Base-by-base conservation (phyloP, 106 monocot genomes). In the Apostasia ramifera region DNA sequence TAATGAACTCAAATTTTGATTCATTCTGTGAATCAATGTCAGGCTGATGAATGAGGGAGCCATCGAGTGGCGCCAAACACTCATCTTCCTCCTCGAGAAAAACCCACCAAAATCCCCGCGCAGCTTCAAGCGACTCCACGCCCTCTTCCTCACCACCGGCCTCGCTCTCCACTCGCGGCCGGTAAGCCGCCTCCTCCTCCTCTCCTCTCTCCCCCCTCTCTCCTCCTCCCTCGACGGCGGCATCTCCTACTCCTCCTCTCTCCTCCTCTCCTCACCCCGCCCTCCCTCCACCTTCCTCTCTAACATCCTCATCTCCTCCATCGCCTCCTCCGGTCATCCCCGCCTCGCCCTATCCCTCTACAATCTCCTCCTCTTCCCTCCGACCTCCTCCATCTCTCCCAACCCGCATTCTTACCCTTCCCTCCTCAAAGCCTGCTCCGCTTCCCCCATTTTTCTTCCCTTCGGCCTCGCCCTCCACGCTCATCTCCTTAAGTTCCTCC, bases 371-470 rank as follows among this genome's bases (percentile, higher is more conserved):
- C 51, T 67, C 39, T 38, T 44, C 46, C n/a, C 45, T 37, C 9
- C 6, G 43, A 53, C 67, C 52, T 12, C 12, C 55, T 1, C n/a
- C 54, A 58, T 62, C 37, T 13, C 49, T 8, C 81, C 81, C 41
- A 87, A 87, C 65, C 12, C 63, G 50, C 63, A 80, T 68, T 77
- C 83, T 58, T 87, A 65, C 69, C 87, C 83, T 8, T 77, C 83
- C 43, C 77, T 83, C 13, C 74, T 87, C 57, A 72, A 65, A 38
- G 68, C 70, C 7, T 74, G 83, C 40, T 47, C 42, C 8, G 0
- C 58, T 40, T 46, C 45, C 10, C 58, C 73, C 1, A 53, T 5
- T 4, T 43, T 41, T 14, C 12, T 40, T 51, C 53, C 60, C 15
- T 43, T 41, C 37, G 78, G 79, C 47, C 74, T 43, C 40, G 67